Evolutionary conservation across 768 basidiomycete species (phyloP).

Genomic region (Cystofilobasidium capitatum): DNA sequence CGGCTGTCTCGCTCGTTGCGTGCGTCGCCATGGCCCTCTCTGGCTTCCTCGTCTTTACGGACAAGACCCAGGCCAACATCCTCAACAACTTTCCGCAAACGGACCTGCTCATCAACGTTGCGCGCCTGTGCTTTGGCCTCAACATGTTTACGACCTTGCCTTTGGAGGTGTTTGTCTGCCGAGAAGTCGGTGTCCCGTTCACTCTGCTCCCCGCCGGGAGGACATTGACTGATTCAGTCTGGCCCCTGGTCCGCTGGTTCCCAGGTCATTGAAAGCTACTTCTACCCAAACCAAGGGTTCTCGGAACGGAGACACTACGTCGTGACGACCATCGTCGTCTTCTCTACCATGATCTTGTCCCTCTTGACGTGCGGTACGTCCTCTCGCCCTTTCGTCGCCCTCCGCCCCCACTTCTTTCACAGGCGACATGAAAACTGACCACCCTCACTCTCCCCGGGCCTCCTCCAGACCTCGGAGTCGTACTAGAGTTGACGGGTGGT

Average conservation of each 20-base stretch:
- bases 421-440: not conserved
- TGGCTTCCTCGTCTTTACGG: constrained; percentile 49
- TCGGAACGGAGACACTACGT: constrained; percentile 48
- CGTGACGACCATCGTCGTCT: constrained; percentile 76
- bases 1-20: constrained; percentile 68
- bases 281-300: constrained; percentile 69
- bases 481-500: constrained; percentile 98
- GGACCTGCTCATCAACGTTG: constrained; percentile 87
- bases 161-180: constrained; percentile 83
- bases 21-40: constrained; percentile 75
- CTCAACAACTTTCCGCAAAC: constrained; percentile 83
- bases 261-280: constrained; percentile 89
- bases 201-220: no score
- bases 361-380: constrained; percentile 46
- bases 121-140: constrained; percentile 67
- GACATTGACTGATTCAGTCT: no score
- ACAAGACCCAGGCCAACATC: constrained; percentile 66
- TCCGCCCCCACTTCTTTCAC: not conserved
- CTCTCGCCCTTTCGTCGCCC: not conserved
- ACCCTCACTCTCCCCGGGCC: constrained; percentile 46
- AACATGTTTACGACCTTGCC: constrained; percentile 95
- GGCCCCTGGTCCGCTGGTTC: no score
- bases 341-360: constrained; percentile 57
- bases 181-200: constrained; percentile 57
- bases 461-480: constrained; percentile 88